These are phyloP conservation scores for Heliosperma pusillum DNA, from an alignment of 148 eudicot genomes.

Conservation along the genomic window DNA sequence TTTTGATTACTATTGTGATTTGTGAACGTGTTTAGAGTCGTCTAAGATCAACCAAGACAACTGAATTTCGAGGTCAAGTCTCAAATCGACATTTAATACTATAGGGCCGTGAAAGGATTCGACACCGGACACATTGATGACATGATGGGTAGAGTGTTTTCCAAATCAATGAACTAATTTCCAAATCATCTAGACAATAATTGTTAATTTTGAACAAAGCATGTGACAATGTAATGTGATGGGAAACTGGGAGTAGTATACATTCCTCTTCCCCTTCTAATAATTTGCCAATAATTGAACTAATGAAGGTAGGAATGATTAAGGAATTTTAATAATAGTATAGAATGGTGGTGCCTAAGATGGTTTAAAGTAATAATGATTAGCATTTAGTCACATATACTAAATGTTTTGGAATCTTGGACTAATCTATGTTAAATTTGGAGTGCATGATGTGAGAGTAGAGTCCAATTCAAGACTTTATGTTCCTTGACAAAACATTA, in stretches of 20 bases:
- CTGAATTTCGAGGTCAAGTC: too few relatives aligned
- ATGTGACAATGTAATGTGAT: too few relatives aligned
- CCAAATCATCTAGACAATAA: background rate
- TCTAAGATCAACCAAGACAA: too few relatives aligned
- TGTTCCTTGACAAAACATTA: too few relatives aligned
- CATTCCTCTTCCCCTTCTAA: background rate
- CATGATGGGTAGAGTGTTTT: too few relatives aligned
- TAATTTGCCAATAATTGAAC: constrained; percentile 16
- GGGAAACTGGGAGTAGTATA: too few relatives aligned
- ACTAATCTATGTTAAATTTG: constrained; percentile 1
- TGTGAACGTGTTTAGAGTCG: too few relatives aligned
- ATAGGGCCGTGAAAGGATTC: too few relatives aligned
- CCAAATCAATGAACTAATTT: background rate
- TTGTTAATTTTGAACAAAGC: too few relatives aligned
- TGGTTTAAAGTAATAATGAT: constrained; percentile 9
- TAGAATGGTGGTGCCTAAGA: background rate
- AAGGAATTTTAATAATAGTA: background rate
- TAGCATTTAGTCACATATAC: background rate
- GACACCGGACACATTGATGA: too few relatives aligned
- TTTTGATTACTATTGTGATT: too few relatives aligned
- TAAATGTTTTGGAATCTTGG: background rate
- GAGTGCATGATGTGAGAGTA: background rate
- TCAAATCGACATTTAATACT: too few relatives aligned
- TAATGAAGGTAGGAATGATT: background rate
- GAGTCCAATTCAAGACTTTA: constrained; percentile 3